Evolutionary conservation across 306 rosid genomes (phyloP).

Genomic region (Cucurbita argyrosperma): DNA sequence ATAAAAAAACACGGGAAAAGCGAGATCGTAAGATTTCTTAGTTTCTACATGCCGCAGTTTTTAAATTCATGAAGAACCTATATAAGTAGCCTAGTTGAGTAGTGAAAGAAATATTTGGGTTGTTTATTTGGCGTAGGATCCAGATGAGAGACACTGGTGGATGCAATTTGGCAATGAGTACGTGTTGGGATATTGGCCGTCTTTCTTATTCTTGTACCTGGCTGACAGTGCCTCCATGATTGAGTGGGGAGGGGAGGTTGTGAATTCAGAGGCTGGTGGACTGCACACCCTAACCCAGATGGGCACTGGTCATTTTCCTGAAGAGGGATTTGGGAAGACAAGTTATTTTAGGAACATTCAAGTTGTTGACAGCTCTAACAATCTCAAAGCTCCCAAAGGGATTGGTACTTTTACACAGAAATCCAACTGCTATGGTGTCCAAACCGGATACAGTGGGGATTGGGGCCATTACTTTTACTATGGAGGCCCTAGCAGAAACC

Average conservation of each 20-base stretch:
- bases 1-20: neutral
- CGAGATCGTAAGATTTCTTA: neutral
- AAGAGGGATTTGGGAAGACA: conserved; percentile 83
- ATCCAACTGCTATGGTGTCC: conserved; percentile 93
- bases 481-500: conserved; percentile 93
- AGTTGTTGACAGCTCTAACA: conserved; percentile 83
- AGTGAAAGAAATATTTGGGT: neutral
- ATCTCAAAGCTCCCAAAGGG: conserved; percentile 87
- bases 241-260: conserved; percentile 99
- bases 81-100: neutral
- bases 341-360: conserved; percentile 89
- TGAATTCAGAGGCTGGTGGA: conserved; percentile 67
- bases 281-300: conserved; percentile 86
- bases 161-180: conserved; percentile 87
- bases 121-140: conserved; percentile 41
- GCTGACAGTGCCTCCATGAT: conserved; percentile 94
- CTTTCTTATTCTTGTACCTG: conserved; percentile 85
- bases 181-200: conserved; percentile 95
- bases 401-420: conserved; percentile 82
- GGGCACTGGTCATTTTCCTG: conserved; percentile 95
- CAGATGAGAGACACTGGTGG: conserved; percentile 97
- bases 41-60: neutral
- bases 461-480: conserved; percentile 99
- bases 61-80: neutral
- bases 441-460: conserved; percentile 74